Evolutionary conservation across 768 basidiomycete genomes (phyloP), one percentile per base, ranked within the genome.

Genomic region (Trametes punicea): DNA sequence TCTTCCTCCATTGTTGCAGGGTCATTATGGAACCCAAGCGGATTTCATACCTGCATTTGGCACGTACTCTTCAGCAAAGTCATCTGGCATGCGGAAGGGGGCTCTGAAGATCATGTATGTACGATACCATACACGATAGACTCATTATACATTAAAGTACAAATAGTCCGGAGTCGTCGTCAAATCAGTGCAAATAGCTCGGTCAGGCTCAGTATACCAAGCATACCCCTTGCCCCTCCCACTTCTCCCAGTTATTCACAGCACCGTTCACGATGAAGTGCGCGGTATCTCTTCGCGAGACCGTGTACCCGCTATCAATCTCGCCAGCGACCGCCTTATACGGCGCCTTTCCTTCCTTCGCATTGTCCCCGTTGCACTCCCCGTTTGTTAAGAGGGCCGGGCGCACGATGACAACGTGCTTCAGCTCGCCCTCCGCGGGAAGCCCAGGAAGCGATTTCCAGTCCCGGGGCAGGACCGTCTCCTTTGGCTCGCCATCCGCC

Each of bases 221-320:
- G 46, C 67, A 73, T 5, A 83, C 70, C 16, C 73, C 64, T 64
- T 81, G 82, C 20, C 80, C 78, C 57, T 74, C 69, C 73, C 74
- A 84, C 48, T 81, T 71, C 6, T 74, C 64, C 87, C 86, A 85
- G 18, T 75, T 64, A 46, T 71, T 69, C 40, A 72, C 34, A 18
- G 77, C 62, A 0, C 69, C 73, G 45, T 85, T 77, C 3, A 75
- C 78, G 13, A 88, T 63, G 67, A 87, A 87, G 70, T 87, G 83
- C 0, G 80, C 82, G 2, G 84, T 82, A 64, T 88, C 86, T 62
- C 72, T 74, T 63, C 85, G 75, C 33, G 84, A 83, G 3, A 88
- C 64, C n/a, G 77, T 78, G 64, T 75, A 87, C 3, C 71, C 72
- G 11, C 55, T 3, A 30, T 6, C 10, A 55, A 38, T 25, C 40